phyloP scores from a whole-genome alignment of 176 grass and related monocot species.

The Alloteropsis semialata region DNA sequence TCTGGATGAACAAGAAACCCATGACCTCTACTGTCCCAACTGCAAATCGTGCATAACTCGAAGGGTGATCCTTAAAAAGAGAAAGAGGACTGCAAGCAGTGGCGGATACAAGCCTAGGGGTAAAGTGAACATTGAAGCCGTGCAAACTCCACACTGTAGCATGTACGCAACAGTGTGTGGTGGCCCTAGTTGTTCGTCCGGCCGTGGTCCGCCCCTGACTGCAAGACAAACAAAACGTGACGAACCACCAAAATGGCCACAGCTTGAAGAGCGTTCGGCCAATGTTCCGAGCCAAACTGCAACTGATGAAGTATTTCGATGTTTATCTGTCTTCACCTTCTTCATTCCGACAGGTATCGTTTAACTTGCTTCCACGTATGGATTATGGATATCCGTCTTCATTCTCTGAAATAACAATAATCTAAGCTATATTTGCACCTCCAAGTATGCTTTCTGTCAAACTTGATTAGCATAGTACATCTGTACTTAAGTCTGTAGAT shows the following conservation, averaged over 20 bases:
- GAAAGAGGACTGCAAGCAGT: conserved; percentile 67
- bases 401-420: not conserved
- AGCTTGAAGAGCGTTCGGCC: conserved; percentile 12
- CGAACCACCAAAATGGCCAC: conserved; percentile 42
- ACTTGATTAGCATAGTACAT: not conserved
- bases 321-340: conserved; percentile 80
- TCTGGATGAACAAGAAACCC: conserved; percentile 68
- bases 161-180: no score
- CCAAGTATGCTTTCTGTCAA: not conserved
- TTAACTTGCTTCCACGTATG: no score
- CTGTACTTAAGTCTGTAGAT: no score
- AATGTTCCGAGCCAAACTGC: no score
- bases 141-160: no score
- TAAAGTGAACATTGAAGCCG: no score
- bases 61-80: conserved; percentile 69
- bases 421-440: not conserved
- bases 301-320: conserved; percentile 64
- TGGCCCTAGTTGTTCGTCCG: no score
- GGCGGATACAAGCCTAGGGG: no score
- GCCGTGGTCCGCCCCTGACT: no score
- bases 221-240: conserved; percentile 19
- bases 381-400: no score
- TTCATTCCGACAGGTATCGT: conserved; percentile 76
- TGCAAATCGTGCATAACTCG: conserved; percentile 88
- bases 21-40: conserved; percentile 76